These are phyloP conservation scores for Mikania micrantha DNA, from an alignment of 129 eudicot genomes.

Conservation along the genomic window DNA sequence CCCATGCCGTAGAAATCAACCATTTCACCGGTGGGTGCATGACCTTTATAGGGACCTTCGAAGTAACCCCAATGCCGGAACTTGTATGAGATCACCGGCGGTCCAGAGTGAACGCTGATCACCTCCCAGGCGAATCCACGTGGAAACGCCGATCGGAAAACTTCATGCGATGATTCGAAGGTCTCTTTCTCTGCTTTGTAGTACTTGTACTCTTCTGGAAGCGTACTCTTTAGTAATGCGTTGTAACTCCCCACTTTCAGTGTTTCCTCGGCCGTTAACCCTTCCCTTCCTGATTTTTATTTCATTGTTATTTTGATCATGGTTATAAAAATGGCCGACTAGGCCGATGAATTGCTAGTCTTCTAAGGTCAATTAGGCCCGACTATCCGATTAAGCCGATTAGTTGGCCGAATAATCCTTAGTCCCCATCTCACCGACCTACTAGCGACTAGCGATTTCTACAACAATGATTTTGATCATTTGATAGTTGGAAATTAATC, in stretches of 20 bases:
- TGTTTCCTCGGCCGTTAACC: constrained; percentile 68
- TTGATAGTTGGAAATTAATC: too few relatives aligned
- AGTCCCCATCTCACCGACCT: too few relatives aligned
- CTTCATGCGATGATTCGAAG: constrained; percentile 79
- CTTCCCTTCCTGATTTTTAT: constrained; percentile 53
- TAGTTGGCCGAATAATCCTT: too few relatives aligned
- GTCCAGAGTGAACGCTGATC: constrained; percentile 67
- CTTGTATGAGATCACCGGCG: constrained; percentile 66
- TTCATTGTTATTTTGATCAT: neutral
- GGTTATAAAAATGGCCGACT: too few relatives aligned
- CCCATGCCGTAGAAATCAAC: constrained; percentile 78
- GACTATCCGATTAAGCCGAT: too few relatives aligned
- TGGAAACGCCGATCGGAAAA: constrained; percentile 62
- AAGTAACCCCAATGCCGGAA: constrained; percentile 95
- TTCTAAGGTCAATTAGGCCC: too few relatives aligned
- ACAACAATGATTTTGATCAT: too few relatives aligned
- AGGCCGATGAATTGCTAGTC: too few relatives aligned
- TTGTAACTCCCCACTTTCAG: constrained; percentile 70
- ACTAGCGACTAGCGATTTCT: too few relatives aligned
- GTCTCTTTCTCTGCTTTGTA: constrained; percentile 88
- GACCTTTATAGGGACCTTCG: constrained; percentile 80
- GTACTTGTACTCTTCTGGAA: constrained; percentile 67
- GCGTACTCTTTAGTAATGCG: constrained; percentile 54
- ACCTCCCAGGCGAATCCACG: constrained; percentile 96
- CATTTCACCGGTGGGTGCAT: constrained; percentile 76